phyloP scores from a whole-genome alignment of 768 basidiomycete species.

The Pulveroboletus frians region DNA sequence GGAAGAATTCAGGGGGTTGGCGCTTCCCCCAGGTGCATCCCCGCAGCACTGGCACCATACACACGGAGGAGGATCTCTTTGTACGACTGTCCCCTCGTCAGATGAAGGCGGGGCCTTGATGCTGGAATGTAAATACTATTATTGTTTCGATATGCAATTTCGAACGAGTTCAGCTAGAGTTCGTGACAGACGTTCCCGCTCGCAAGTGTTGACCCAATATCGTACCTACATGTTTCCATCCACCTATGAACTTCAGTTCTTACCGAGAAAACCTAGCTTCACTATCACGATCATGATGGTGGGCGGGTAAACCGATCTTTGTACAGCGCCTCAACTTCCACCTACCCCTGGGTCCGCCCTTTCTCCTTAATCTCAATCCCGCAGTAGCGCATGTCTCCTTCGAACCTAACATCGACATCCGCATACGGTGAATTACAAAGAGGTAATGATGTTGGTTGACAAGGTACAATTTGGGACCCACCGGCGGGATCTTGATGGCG shows the following conservation, averaged over 20 bases:
- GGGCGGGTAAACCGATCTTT: slow-evolving; percentile 96
- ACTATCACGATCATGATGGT: slow-evolving; percentile 96
- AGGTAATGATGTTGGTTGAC: slow-evolving; percentile 72
- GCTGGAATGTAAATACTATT: no score
- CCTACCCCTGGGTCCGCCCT: slow-evolving; percentile 75
- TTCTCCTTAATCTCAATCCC: slow-evolving; percentile 96
- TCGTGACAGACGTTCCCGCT: no score
- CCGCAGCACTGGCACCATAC: slow-evolving; percentile 8
- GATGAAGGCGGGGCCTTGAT: background rate
- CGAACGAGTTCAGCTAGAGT: no score
- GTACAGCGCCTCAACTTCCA: slow-evolving; percentile 93
- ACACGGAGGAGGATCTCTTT: slow-evolving; percentile 17
- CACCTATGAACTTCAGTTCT: slow-evolving; percentile 2
- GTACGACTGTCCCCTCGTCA: slow-evolving; percentile 6
- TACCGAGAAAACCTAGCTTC: slow-evolving; percentile 57
- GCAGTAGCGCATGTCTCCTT: slow-evolving; percentile 90
- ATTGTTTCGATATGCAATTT: no score
- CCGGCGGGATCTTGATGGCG: slow-evolving; percentile 95
- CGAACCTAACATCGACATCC: slow-evolving; percentile 95
- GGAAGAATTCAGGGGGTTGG: background rate
- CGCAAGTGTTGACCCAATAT: no score
- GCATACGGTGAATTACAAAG: slow-evolving; percentile 94
- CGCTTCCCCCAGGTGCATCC: slow-evolving; percentile 8
- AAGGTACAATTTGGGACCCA: slow-evolving; percentile 97
- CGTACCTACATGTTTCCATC: no score